These are phyloP conservation scores for Malus sylvestris DNA, from an alignment of 306 rosid species.

Conservation along the genomic window DNA sequence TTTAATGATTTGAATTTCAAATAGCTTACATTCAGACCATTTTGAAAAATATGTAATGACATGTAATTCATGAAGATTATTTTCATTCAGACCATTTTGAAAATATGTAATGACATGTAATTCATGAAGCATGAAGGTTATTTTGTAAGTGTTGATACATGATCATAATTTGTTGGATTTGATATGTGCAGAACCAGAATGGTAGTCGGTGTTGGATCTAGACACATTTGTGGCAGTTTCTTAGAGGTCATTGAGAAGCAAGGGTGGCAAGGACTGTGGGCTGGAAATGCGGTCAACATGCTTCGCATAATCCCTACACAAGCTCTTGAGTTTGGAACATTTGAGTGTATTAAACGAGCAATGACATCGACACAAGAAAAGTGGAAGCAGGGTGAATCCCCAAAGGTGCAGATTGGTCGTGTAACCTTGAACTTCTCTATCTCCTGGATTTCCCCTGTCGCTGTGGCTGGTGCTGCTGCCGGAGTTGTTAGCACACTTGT, in stretches of 20 bases:
- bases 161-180: background rate
- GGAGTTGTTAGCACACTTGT: conserved; percentile 72
- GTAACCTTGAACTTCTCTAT: conserved; percentile 49
- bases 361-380: conserved; percentile 65
- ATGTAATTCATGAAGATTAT: too few species aligned
- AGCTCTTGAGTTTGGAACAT: conserved; percentile 83
- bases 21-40: background rate
- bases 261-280: conserved; percentile 99
- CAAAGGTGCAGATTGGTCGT: conserved; percentile 60
- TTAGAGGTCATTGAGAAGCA: conserved; percentile 81
- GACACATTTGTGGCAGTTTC: conserved; percentile 68
- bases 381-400: conserved; percentile 44
- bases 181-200: conserved; percentile 73
- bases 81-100: too few species aligned
- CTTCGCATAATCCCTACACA: conserved; percentile 90
- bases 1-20: background rate
- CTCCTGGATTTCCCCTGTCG: conserved; percentile 90
- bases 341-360: conserved; percentile 73
- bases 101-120: background rate
- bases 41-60: background rate
- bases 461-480: conserved; percentile 95
- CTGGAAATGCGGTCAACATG: conserved; percentile 92
- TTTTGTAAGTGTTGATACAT: background rate
- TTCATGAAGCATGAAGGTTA: background rate
- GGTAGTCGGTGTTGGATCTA: conserved; percentile 95